Evolutionary conservation across 139 green algal species (phyloP).

Genomic region (Nannochloris sp.): DNA sequence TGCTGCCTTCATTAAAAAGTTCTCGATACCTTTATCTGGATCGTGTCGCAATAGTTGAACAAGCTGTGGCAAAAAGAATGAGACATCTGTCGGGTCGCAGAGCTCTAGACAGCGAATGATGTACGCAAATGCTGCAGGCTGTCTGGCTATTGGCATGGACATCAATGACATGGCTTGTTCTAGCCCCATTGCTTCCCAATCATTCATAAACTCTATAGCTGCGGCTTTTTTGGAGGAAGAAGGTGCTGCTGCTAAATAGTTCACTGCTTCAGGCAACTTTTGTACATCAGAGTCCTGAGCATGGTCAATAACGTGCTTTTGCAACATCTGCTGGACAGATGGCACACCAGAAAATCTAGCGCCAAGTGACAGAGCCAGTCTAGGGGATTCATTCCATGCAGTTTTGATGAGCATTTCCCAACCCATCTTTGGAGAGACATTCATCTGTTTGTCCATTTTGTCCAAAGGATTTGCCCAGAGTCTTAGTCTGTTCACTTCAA

Average conservation of each 20-base stretch:
- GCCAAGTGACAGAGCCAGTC: slow-evolving; percentile 42
- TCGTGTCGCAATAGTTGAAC: slow-evolving; percentile 71
- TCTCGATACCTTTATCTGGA: slow-evolving; percentile 33
- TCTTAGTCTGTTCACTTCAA: slow-evolving; percentile 49
- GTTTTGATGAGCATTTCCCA: slow-evolving; percentile 31
- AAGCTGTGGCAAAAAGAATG: slow-evolving; percentile 90
- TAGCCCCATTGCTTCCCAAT: slow-evolving; percentile 40
- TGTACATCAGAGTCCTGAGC: slow-evolving; percentile 30
- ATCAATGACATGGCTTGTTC: slow-evolving; percentile 61
- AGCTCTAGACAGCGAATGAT: slow-evolving; percentile 31
- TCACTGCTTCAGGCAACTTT: slow-evolving; percentile 37
- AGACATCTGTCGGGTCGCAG: slow-evolving; percentile 40
- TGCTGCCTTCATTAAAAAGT: slow-evolving; percentile 61
- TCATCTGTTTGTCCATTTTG: neutral
- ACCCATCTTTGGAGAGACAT: neutral
- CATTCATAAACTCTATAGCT: slow-evolving; percentile 26
- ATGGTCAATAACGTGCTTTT: slow-evolving; percentile 39
- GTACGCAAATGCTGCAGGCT: slow-evolving; percentile 30
- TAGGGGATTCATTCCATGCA: slow-evolving; percentile 54
- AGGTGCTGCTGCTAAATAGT: slow-evolving; percentile 40
- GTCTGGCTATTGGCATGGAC: slow-evolving; percentile 18
- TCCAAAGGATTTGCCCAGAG: slow-evolving; percentile 31
- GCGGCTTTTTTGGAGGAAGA: neutral
- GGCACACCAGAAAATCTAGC: slow-evolving; percentile 7
- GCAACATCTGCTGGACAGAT: slow-evolving; percentile 17